These are phyloP conservation scores for Zasmidium angulare DNA, from an alignment of 2,329 filamentous ascomycete genomes.

Conservation along the genomic window DNA sequence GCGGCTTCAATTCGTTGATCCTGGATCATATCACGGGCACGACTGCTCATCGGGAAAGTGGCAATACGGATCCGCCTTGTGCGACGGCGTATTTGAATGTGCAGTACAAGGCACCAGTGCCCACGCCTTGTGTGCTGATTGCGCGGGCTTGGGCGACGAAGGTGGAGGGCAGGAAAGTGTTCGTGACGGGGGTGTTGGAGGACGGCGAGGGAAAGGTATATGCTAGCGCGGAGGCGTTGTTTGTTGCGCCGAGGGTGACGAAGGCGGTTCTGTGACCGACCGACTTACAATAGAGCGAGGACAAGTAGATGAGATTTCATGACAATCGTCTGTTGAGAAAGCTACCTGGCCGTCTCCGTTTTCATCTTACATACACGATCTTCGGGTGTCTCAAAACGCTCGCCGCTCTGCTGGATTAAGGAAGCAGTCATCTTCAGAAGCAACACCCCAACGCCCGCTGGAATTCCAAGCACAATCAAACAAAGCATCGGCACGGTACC, in stretches of 20 bases:
- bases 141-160: constrained; percentile 22
- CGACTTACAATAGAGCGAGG: too few species aligned
- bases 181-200: constrained; percentile 20
- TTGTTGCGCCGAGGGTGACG: constrained; percentile 16
- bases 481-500: neutral
- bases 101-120: constrained; percentile 24
- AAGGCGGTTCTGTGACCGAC: too few species aligned
- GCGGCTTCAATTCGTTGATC: constrained; percentile 23
- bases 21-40: constrained; percentile 23
- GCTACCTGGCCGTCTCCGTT: neutral
- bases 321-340: neutral
- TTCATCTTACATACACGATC: neutral
- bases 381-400: neutral
- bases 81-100: constrained; percentile 26
- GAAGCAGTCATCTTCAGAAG: neutral
- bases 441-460: neutral
- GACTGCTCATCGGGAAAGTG: constrained; percentile 5
- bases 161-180: constrained; percentile 9
- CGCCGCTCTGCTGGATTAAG: neutral
- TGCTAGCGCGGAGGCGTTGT: constrained; percentile 23
- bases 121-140: constrained; percentile 22
- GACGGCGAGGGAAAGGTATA: constrained; percentile 20
- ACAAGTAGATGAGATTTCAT: neutral
- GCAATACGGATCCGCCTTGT: constrained; percentile 7
- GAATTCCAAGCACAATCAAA: neutral